A percentile compares a stretch with the other conserved stretches of the same genome.
These are phyloP conservation scores for Tricholoma furcatifolium DNA, from an alignment of 768 basidiomycete species.

Conservation along the genomic window DNA sequence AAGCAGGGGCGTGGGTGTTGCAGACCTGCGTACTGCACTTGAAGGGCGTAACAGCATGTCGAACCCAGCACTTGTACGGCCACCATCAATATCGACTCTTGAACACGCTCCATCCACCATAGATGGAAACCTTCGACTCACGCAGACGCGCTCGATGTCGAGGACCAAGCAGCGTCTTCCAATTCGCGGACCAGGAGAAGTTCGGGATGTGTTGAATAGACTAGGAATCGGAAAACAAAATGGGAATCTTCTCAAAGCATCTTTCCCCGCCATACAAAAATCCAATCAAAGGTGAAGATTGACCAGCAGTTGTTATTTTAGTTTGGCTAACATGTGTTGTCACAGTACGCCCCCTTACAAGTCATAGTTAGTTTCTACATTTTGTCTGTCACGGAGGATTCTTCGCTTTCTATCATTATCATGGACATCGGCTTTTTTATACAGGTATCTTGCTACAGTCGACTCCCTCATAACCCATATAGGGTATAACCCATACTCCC, in stretches of 20 bases:
- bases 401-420: not conserved
- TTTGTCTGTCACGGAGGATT: not conserved
- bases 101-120: slow-evolving; percentile 61
- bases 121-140: slow-evolving; percentile 38
- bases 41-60: slow-evolving; percentile 85
- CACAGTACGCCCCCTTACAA: slow-evolving; percentile 17
- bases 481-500: no score
- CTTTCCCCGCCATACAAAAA: slow-evolving; percentile 59
- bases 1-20: slow-evolving; percentile 79
- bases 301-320: not conserved
- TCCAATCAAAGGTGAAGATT: slow-evolving; percentile 29
- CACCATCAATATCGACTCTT: slow-evolving; percentile 75
- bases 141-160: slow-evolving; percentile 55
- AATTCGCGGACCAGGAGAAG: slow-evolving; percentile 62
- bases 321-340: not conserved
- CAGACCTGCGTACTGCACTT: slow-evolving; percentile 84
- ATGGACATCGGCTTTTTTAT: not conserved
- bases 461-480: no score
- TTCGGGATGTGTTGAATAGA: slow-evolving; percentile 77
- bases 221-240: slow-evolving; percentile 81
- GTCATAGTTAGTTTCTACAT: slow-evolving; percentile 4
- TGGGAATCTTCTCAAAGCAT: slow-evolving; percentile 63
- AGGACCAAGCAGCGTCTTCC: slow-evolving; percentile 47
- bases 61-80: slow-evolving; percentile 65
- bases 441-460: no score